A percentile compares a stretch with the other conserved stretches of the same genome.
These are phyloP conservation scores for Nothophytophthora sp. DNA, from an alignment of 352 stramenopile genomes.

Conservation along the genomic window DNA sequence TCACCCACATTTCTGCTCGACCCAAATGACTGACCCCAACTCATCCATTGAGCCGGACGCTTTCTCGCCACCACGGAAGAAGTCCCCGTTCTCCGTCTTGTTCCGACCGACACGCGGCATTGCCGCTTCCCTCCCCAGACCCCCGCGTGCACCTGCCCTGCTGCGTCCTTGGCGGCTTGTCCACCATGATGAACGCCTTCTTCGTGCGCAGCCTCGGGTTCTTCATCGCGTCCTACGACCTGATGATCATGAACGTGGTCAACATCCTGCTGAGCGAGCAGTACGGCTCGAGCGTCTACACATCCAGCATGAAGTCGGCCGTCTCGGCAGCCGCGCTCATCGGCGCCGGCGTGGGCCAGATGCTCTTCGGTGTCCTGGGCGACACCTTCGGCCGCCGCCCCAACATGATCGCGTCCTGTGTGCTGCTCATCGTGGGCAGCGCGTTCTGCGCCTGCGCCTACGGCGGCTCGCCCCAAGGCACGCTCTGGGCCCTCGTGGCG, in stretches of 20 bases:
- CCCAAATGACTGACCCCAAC: too few species aligned
- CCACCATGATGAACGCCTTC: conserved; percentile 8
- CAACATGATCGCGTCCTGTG: conserved; percentile 25
- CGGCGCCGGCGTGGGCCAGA: conserved; percentile 16
- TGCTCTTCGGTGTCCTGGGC: conserved; percentile 19
- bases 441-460: too few species aligned
- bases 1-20: too few species aligned
- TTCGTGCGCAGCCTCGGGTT: conserved; percentile 9
- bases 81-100: too few species aligned
- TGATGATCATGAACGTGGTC: conserved; percentile 12
- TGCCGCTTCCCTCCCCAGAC: too few species aligned
- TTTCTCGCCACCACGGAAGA: too few species aligned
- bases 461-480: too few species aligned
- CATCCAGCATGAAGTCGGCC: conserved; percentile 10
- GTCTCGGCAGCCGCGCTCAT: conserved; percentile 17
- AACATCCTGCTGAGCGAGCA: conserved; percentile 12
- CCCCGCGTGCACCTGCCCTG: too few species aligned
- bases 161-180: too few species aligned
- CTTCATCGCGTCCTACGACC: conserved; percentile 10
- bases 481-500: too few species aligned
- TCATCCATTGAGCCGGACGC: too few species aligned
- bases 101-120: too few species aligned
- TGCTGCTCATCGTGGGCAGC: conserved; percentile 17
- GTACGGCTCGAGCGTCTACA: conserved; percentile 5
- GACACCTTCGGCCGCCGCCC: conserved; percentile 23